Evolutionary conservation across 2,329 filamentous ascomycete species (phyloP), one percentile per base, ranked within the genome.

Genomic region (Penicillium corylophilum): DNA sequence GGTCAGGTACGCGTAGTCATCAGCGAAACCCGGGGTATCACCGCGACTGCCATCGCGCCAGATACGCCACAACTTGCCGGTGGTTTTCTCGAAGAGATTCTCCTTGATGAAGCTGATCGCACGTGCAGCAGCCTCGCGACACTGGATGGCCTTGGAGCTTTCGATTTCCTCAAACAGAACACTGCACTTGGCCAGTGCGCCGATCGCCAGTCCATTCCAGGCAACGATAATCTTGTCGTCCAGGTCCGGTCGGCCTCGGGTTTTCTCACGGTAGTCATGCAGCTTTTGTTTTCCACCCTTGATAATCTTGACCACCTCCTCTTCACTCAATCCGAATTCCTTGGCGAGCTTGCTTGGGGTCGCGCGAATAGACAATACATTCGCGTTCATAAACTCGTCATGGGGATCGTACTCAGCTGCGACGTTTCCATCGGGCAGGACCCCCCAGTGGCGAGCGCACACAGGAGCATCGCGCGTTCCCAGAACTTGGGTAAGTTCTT

Each of bases 361-460:
- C 54, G 82, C 84, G 31, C 82, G 82, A 23, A 95, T 80, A 33
- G 85, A 84, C 2, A 96, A 74, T 5, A 96, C 91, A 65, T 97
- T 99, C 68, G 95, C 90, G 63, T 93, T 91, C 65, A 95, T 87
- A 54, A 97, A 93, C 65, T 97, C 93, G 66, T 97, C 93, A 63
- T 95, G 89, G 0, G 89, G 87, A 66, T 99, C 94, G 61, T 93
- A 85, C 49, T 87, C 83, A 3, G 86, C 84, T 29, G 86, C 82
- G 1, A 99, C 87, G 64, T 99, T 97, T 40, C 94, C 94, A 60
- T 95, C 85, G 36, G 89, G 81, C 28, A 83, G 82, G 13, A 96
- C 87, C 53, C 89, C 88, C 84, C 90, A 97, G 71, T 96, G 90
- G 4, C 84, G 84, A 1, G 90, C 89, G 26, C 89, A 85, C 15